phyloP scores from a whole-genome alignment of 2,329 filamentous ascomycete genomes.

The Pseudogymnoascus sp. region DNA sequence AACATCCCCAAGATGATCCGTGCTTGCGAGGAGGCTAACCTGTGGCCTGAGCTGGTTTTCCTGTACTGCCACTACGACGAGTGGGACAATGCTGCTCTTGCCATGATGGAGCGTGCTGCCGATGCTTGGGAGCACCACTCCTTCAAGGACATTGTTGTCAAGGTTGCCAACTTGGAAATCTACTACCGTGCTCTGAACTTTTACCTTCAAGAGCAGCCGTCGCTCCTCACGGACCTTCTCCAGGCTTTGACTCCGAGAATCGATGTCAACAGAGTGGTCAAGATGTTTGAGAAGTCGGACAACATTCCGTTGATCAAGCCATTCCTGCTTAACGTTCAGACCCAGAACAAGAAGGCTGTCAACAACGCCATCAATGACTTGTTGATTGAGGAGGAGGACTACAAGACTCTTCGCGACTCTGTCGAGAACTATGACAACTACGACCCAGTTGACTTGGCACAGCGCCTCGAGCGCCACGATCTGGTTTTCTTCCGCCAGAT shows the following conservation, averaged over 20 bases:
- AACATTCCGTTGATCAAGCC: constrained; percentile 98
- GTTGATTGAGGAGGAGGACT: constrained; percentile 96
- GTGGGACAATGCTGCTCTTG: constrained; percentile 91
- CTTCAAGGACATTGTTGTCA: constrained; percentile 97
- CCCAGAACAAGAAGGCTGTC: constrained; percentile 95
- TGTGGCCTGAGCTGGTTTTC: constrained; percentile 98
- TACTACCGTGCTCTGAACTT: constrained; percentile 97
- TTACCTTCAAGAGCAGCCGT: constrained; percentile 94
- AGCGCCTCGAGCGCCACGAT: constrained; percentile 92
- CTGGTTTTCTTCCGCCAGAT: constrained; percentile 99
- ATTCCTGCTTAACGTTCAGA: constrained; percentile 92
- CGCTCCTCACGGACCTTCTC: constrained; percentile 88
- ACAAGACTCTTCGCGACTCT: constrained; percentile 96
- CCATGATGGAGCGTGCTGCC: constrained; percentile 94
- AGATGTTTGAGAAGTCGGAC: constrained; percentile 97
- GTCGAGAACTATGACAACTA: constrained; percentile 99
- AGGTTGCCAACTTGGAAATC: constrained; percentile 97
- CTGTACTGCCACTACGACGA: constrained; percentile 98
- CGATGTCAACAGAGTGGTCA: constrained; percentile 97
- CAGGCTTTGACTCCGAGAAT: constrained; percentile 88
- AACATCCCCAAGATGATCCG: constrained; percentile 97
- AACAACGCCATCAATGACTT: constrained; percentile 98
- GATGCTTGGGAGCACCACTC: constrained; percentile 99
- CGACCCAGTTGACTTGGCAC: constrained; percentile 84
- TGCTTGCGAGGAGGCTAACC: constrained; percentile 84